Evolutionary conservation across 352 stramenopile genomes (phyloP), one percentile per base, ranked within the genome.

Genomic region (Pythium volutum): DNA sequence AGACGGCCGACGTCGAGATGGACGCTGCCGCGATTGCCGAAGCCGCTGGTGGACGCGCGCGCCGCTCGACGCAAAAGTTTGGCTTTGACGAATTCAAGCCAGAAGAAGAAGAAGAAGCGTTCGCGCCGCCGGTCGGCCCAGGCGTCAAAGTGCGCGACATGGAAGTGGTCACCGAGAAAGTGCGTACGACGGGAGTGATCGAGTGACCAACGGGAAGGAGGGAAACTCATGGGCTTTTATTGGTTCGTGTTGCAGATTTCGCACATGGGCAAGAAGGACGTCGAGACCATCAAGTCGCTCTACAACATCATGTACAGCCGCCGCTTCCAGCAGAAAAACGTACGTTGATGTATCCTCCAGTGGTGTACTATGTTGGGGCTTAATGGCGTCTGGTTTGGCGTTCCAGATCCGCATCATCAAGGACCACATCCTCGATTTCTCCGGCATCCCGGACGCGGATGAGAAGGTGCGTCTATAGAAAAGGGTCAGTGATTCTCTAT

Each of bases 361-460:
- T 41, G 16, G 31, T 29, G 33, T 20, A 18, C 16, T 29, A 8
- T 53, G 22, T 48, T 1, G 36, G 10, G 6, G 20, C 22, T 29
- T 60, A 11, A 49, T 14, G 15, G 5, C 45, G 9, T 56, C 42
- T 52, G 8, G 15, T 20, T 10, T 34, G 22, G 14, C 43, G 7
- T 27, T 55, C 29, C 50, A 93, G 84, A 64, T 91, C 51, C 88
- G 87, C 67, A 54, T 74, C 26, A 90, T 91, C 52, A 93, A 91
- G 69, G 77, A 91, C 58, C 81, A 93, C 39, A 77, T 93, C 53
- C 68, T 93, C 39, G 80, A 89, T 29, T 93, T 91, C 64, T 85
- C 81, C 15, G 84, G 84, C 43, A 73, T 79, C 48, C 58, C 59
- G 5, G 74, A 91, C 27, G 75, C 83, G 34, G 77, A 87, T 62